Percentiles rank a stretch among this genome's conserved stretches.
phyloP scores from a whole-genome alignment of 495 filamentous ascomycete species.

The Amniculicola lignicola region DNA sequence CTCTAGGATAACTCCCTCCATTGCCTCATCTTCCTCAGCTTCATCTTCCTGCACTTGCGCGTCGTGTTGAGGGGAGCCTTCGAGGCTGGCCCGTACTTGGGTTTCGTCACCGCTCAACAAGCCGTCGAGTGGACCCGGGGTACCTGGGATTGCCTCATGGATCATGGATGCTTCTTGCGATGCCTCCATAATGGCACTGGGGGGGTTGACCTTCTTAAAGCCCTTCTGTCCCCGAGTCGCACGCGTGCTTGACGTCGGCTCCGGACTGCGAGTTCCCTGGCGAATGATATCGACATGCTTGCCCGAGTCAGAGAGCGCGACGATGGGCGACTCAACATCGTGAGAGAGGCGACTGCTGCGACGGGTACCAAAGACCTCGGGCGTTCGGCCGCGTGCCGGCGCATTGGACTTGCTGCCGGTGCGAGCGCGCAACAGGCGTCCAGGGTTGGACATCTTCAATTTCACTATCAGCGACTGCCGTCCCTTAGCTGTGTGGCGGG shows the following conservation, averaged over 20 bases:
- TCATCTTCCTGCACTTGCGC: conserved; percentile 23
- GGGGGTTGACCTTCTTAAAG: conserved; percentile 54
- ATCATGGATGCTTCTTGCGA: conserved; percentile 39
- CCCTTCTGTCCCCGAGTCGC: conserved; percentile 62
- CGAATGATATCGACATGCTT: conserved; percentile 61
- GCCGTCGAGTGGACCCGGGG: conserved; percentile 25
- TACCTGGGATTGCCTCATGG: conserved; percentile 22
- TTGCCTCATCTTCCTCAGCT: conserved; percentile 17
- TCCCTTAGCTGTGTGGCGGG: conserved; percentile 4
- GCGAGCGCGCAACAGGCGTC: conserved; percentile 7
- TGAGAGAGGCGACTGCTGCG: conserved; percentile 60
- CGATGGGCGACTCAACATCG: conserved; percentile 57
- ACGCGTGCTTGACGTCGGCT: conserved; percentile 49
- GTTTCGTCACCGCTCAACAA: conserved; percentile 18
- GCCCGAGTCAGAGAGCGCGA: conserved; percentile 72
- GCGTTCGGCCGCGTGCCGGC: conserved; percentile 21
- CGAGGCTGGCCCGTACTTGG: conserved; percentile 25
- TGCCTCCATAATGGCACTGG: conserved; percentile 54
- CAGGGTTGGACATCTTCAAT: conserved; percentile 29
- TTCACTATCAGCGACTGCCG: conserved; percentile 38
- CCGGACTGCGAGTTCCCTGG: conserved; percentile 65
- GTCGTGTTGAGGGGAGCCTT: conserved; percentile 25
- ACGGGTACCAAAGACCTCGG: conserved; percentile 40
- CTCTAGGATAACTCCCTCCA: conserved; percentile 29
- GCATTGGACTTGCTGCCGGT: conserved; percentile 32